Percentiles rank a stretch among this genome's conserved stretches.
These are phyloP conservation scores for Solanum lycopersicoides DNA, from an alignment of 257 asterid species.

Conservation along the genomic window DNA sequence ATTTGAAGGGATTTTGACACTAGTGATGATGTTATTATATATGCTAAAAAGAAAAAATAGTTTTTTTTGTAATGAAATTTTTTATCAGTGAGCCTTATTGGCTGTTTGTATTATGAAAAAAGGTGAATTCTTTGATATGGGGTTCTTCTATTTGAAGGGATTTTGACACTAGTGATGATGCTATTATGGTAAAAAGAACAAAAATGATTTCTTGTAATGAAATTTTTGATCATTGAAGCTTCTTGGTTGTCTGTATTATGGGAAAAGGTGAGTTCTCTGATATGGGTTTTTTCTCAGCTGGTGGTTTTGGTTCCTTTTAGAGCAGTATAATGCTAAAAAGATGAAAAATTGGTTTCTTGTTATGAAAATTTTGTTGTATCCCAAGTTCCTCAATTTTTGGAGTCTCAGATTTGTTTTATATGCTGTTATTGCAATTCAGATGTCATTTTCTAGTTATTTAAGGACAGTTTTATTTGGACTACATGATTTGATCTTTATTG, in stretches of 20 bases:
- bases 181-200: neutral
- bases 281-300: neutral
- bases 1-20: no score
- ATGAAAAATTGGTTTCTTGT: neutral
- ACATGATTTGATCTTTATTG: neutral
- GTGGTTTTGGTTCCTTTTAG: neutral
- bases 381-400: neutral
- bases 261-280: neutral
- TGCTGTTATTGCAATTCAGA: slow-evolving; percentile 3
- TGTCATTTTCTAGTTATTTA: neutral
- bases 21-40: neutral
- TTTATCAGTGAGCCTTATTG: neutral
- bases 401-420: neutral
- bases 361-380: neutral
- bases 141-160: neutral
- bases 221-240: neutral
- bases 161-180: neutral
- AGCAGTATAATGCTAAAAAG: neutral
- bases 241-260: neutral
- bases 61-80: neutral
- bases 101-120: neutral
- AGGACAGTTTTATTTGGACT: neutral
- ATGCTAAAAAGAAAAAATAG: neutral
- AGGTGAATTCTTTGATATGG: neutral
- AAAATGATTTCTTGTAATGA: neutral